Base-by-base conservation (phyloP, 768 basidiomycete species). In the Tylopilus rubrobrunneus region DNA sequence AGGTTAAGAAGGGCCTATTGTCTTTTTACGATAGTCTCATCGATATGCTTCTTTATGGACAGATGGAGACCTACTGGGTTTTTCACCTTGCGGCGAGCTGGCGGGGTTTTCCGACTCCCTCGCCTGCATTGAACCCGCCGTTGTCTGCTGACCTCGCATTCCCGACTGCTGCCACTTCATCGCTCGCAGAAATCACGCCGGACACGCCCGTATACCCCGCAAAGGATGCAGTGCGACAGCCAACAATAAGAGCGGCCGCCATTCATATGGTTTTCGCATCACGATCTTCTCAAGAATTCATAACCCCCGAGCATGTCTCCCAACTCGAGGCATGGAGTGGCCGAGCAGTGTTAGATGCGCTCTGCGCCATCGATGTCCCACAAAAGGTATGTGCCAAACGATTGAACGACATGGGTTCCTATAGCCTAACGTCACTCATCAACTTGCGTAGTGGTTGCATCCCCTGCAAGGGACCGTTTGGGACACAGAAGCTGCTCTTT, bases 41-140 rank as follows among this genome's bases (percentile, higher is more conserved):
- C 5, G 15, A 39, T 15, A n/a, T 17, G 2, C 51, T 41, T 31
- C 10, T 23, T 17, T n/a, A 49, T 49, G 44, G 51, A 49, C 49
- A 92, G 90, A 92, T 92, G 89, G 88, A 91, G 66, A 89, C 87
- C 0, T 88, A 87, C 67, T 89, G 89, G 71, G 70, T 92, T 45
- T 82, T 84, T 62, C 90, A 92, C 68, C 80, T 92, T 14, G 89
- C 90, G 3, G 76, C 78, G 21, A 85, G 83, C 60, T 90, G 87
- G 87, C 73, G 65, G 48, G 71, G 71, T 49, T 70, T 69, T 50
- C 44, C 52, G 12, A 68, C 62, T 25, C 46, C 64, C 17, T 48
- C 57, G 10, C 55, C 57, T 48, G 58, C 62, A 41, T 59, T 56
- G 7, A 51, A 67, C 44, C 72, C 79, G 27, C 80, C 82, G 19